Conservation (phyloP, 306 rosid species). For the Vigna mungo region DNA sequence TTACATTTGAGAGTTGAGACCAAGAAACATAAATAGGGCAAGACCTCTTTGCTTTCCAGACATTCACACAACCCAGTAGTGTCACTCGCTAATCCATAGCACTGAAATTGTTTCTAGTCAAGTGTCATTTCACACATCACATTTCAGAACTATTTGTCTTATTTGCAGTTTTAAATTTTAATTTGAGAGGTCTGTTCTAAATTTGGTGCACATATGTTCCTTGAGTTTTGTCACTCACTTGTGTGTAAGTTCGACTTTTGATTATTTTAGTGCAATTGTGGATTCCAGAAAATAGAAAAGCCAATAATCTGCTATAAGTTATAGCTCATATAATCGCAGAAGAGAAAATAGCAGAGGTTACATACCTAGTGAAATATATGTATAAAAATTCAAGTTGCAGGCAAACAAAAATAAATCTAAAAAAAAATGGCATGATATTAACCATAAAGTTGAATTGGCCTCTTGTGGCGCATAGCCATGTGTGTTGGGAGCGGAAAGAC, state of each 20-base stretch:
- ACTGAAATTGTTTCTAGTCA: neutral
- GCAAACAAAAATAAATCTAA: neutral
- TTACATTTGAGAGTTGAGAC: too few relatives aligned
- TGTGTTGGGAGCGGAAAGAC: constrained; percentile 47
- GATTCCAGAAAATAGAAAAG: neutral
- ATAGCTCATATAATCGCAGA: neutral
- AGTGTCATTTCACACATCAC: neutral
- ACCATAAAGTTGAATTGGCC: neutral
- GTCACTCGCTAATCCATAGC: neutral
- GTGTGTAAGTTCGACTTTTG: neutral
- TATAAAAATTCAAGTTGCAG: neutral
- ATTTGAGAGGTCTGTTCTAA: neutral
- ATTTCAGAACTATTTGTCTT: neutral
- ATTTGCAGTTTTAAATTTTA: too few relatives aligned
- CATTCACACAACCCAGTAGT: too few relatives aligned
- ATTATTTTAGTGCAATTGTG: neutral
- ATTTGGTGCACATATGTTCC: neutral
- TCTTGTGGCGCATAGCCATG: constrained; percentile 37
- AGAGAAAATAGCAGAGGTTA: too few relatives aligned
- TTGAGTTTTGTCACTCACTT: too few relatives aligned
- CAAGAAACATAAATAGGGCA: too few relatives aligned
- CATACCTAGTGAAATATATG: neutral
- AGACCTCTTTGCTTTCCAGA: too few relatives aligned
- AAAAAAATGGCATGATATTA: neutral
- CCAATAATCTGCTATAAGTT: neutral